These are phyloP conservation scores for Calonectria honghensis DNA, from an alignment of 2,329 filamentous ascomycete species.

Conservation along the genomic window DNA sequence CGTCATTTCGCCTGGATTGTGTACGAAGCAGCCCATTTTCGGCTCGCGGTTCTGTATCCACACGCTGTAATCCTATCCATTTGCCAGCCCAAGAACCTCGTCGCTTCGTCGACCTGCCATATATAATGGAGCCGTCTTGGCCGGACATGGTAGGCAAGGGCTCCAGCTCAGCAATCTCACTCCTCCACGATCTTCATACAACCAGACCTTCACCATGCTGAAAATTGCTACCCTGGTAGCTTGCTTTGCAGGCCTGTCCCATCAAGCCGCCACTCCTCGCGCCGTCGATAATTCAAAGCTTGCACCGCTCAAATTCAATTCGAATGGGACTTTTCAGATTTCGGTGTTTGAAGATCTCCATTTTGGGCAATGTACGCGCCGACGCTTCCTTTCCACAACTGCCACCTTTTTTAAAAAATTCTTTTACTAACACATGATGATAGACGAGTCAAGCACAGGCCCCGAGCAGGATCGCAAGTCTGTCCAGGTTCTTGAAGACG, in stretches of 20 bases:
- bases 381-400: neutral
- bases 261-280: constrained; percentile 29
- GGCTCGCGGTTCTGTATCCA: neutral
- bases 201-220: neutral
- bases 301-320: constrained; percentile 44
- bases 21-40: constrained; percentile 16
- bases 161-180: neutral
- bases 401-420: neutral
- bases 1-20: constrained; percentile 9
- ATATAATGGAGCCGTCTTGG: constrained; percentile 2
- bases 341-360: constrained; percentile 52
- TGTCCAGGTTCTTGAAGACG: constrained; percentile 58
- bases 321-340: constrained; percentile 50
- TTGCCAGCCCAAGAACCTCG: neutral
- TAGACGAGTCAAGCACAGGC: constrained; percentile 51
- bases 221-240: neutral
- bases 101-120: neutral
- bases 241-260: constrained; percentile 25
- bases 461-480: constrained; percentile 62
- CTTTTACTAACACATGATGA: neutral
- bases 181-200: neutral
- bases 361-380: constrained; percentile 47
- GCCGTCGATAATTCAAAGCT: constrained; percentile 44
- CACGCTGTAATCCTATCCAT: constrained; percentile 8
- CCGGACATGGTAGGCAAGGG: neutral